Conservation (phyloP, 2,329 filamentous ascomycete genomes). For the Raffaelea arxii region DNA sequence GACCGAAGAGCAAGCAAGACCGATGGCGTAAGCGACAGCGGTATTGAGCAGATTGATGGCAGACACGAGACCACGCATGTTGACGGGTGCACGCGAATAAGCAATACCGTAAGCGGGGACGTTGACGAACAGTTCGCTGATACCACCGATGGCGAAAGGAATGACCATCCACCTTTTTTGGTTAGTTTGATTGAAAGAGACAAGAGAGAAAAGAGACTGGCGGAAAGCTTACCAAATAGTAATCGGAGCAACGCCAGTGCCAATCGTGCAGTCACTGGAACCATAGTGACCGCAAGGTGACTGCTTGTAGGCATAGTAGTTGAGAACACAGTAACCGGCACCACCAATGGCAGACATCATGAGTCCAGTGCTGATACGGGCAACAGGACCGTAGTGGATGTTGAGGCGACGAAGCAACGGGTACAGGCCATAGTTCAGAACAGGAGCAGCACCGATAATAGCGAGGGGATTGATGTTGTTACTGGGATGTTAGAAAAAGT, state of each 20-base stretch:
- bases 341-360: constrained; percentile 36
- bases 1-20: constrained; percentile 44
- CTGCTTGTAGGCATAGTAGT: constrained; percentile 30
- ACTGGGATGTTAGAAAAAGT: too few species aligned
- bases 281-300: constrained; percentile 32
- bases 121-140: constrained; percentile 43
- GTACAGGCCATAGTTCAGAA: constrained; percentile 60
- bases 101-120: constrained; percentile 42
- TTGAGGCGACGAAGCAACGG: constrained; percentile 53
- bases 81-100: constrained; percentile 61
- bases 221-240: too few species aligned
- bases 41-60: constrained; percentile 60
- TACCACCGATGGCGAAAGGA: constrained; percentile 37
- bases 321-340: constrained; percentile 29
- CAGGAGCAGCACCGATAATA: constrained; percentile 63
- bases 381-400: constrained; percentile 64
- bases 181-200: too few species aligned
- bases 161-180: constrained; percentile 50
- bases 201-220: too few species aligned
- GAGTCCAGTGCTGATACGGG: constrained; percentile 55
- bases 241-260: constrained; percentile 29
- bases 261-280: constrained; percentile 23
- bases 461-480: constrained; percentile 66
- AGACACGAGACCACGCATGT: constrained; percentile 66
- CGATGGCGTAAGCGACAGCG: constrained; percentile 57